Conservation (phyloP, 805 yeast genomes). For the Candida chauliodis region DNA sequence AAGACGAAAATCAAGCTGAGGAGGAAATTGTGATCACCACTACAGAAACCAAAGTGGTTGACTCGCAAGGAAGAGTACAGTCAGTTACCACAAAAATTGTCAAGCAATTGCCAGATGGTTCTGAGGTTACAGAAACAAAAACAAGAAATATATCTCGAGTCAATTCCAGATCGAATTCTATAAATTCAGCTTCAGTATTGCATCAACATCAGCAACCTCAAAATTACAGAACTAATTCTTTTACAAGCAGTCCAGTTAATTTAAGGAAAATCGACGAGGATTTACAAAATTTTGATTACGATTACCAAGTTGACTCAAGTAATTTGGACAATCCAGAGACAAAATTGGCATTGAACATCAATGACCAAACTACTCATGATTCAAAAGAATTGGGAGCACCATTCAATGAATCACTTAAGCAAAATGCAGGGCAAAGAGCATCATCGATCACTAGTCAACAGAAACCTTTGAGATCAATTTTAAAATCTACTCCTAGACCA, state of each 20-base stretch:
- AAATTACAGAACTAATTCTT: conserved; percentile 19
- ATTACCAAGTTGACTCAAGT: conserved; percentile 31
- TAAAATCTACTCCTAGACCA: conserved; percentile 22
- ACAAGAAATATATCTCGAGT: conserved; percentile 37
- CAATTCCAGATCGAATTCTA: conserved; percentile 30
- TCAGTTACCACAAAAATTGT: conserved; percentile 39
- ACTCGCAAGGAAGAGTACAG: conserved; percentile 35
- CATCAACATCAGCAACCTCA: neutral
- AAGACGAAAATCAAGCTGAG: conserved; percentile 10
- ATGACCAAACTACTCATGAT: conserved; percentile 1
- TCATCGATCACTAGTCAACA: conserved; percentile 6
- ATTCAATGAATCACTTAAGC: neutral
- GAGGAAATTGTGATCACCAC: conserved; percentile 33
- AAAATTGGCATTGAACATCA: conserved; percentile 4
- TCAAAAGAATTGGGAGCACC: conserved; percentile 9
- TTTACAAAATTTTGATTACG: conserved; percentile 40
- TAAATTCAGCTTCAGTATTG: conserved; percentile 10
- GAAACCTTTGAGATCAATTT: conserved; percentile 33
- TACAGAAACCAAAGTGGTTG: conserved; percentile 40
- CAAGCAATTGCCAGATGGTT: conserved; percentile 38
- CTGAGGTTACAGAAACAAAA: conserved; percentile 40
- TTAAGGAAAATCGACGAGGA: conserved; percentile 41
- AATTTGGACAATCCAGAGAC: conserved; percentile 5
- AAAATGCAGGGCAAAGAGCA: neutral
- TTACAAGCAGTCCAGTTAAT: conserved; percentile 16